These are phyloP conservation scores for Pyrrhoderma lamaoense DNA, from an alignment of 1,284 basidiomycete species.

Conservation along the genomic window DNA sequence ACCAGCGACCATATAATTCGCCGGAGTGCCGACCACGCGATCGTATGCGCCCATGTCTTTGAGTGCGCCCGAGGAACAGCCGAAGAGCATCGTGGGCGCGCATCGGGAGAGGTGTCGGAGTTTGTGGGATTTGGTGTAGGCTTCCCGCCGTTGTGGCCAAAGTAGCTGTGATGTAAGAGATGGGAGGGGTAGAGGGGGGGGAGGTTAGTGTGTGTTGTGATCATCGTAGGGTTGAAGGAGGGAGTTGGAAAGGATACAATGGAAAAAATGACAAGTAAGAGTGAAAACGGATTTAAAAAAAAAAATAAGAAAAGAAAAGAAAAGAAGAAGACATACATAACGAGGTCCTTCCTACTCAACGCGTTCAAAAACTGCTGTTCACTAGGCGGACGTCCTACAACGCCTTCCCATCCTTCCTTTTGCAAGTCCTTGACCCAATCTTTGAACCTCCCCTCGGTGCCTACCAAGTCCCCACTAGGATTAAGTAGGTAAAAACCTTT, in stretches of 20 bases:
- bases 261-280: not conserved
- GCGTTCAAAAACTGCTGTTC: constrained; percentile 77
- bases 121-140: constrained; percentile 84
- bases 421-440: constrained; percentile 69
- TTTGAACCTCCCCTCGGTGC: constrained; percentile 79
- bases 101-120: constrained; percentile 76
- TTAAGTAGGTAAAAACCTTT: constrained; percentile 86
- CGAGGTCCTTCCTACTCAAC: constrained; percentile 65
- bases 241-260: too few species aligned
- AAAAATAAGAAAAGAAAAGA: too few species aligned
- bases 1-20: constrained; percentile 96
- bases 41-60: constrained; percentile 93
- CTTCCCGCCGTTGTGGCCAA: constrained; percentile 97
- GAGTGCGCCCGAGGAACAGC: constrained; percentile 89
- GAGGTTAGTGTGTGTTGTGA: too few species aligned
- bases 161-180: constrained; percentile 57
- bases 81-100: constrained; percentile 96
- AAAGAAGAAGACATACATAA: constrained; percentile 60
- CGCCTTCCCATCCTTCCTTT: constrained; percentile 75
- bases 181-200: too few species aligned
- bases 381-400: constrained; percentile 68
- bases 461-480: constrained; percentile 82
- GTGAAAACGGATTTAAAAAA: not conserved
- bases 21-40: constrained; percentile 75
- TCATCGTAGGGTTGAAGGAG: too few species aligned